Evolutionary conservation across 2,329 filamentous ascomycete genomes (phyloP), one percentile per base, ranked within the genome.

Genomic region (Colletotrichum limetticola): DNA sequence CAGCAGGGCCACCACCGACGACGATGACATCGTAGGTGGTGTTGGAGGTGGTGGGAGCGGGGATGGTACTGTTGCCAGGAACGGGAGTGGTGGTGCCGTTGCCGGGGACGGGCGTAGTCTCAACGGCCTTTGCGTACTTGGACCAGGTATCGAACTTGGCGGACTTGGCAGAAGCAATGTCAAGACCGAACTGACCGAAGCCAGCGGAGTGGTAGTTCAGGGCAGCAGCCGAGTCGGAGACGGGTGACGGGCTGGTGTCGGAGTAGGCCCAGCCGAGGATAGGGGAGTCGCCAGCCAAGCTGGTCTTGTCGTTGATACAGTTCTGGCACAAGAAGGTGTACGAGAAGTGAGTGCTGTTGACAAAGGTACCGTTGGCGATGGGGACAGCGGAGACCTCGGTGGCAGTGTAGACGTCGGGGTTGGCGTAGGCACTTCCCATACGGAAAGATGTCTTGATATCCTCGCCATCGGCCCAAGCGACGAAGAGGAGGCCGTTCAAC

Each of bases 271-370:
- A 86, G n/a, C 83, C 83, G 22, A 86, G 77, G 26, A 82, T 75
- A 49, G 78, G 76, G 4, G 67, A 75, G 30, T 74, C 75, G 26
- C 72, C 75, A 22, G 79, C 76, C 60, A 84, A 77, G 16, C 76
- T 78, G 0, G 80, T 81, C 14, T 78, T 75, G 67, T 83, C 82
- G 5, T 79, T 78, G 68, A 86, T 79, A 68, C 86, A 87, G 12
- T 81, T 81, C 58, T 82, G 79, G 76, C 88, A 90, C 49, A 89
- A 82, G 78, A 89, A 90, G 1, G 88, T 90, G 74, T 86, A 88
- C 2, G 85, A 85, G 77, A 85, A 85, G 74, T 89, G 86, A 1
- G 87, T 89, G 73, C 79, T 80, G 81, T 89, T 89, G 71, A 88
- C 78, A 28, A 85, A 88, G 1, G 86, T 88, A 30, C 87, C 87